Base-by-base conservation (phyloP, 2,329 filamentous ascomycete genomes). In the Rutstroemia sp. region DNA sequence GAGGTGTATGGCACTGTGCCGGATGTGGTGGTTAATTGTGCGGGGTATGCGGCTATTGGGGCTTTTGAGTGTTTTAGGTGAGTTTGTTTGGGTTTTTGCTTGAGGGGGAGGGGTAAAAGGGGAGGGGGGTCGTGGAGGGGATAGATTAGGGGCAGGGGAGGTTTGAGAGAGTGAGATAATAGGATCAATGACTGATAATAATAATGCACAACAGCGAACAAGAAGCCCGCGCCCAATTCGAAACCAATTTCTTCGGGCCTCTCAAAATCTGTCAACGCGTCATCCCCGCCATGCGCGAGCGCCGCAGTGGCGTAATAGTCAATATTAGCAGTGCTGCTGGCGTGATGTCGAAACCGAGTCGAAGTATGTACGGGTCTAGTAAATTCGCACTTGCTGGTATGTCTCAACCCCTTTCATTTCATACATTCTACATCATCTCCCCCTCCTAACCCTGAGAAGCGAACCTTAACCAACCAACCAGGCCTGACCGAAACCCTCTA, bases 161-260 rank as follows among this genome's bases (percentile, higher is more conserved):
- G n/a, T n/a, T n/a, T n/a, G n/a, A n/a, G 23, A 4, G 3, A 23
- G 3, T 4, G 23, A 23, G 23, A 5, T 23, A 4, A 23, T 23
- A 23, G 3, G 23, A 23, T 23, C 4, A 23, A 23, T 23, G 3
- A 23, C 2, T 23, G 3, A 23, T 23, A 23, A 4, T 14, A 44
- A 34, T 41, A 7, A 41, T 42, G 10, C 19, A 44, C 16, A 21
- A 19, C 18, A 47, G 51, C 10, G 51, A 54, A 4, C 54, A 61
- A 44, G 54, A 59, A 21, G 38, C n/a, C 18, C 30, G 57, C 5
- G 34, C 34, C 14, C 61, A 62, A 45, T 80, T 79, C 65, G 72
- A 77, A 64, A 79, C 77, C 25, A 82, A 83, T 57, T 77, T 82
- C 27, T 78, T 81, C 59, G 79, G 79, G 5, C 67, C 71, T 7